Evolutionary conservation across 305 asterid species (phyloP), one percentile per base, ranked within the genome.

Genomic region (Fraxinus nigra): DNA sequence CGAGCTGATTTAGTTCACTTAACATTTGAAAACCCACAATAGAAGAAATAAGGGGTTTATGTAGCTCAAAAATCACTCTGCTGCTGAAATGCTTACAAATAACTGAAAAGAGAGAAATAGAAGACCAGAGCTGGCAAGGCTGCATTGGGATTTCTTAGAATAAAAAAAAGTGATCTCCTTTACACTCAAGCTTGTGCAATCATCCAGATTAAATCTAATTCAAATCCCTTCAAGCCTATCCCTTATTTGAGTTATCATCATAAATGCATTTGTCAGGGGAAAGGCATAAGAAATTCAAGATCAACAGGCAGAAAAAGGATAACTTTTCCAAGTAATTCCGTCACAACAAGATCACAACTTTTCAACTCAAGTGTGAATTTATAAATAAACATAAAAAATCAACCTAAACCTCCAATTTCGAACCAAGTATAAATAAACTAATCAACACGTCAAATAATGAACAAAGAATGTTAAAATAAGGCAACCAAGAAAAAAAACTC

Each of bases 401-500:
- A 24, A 24, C 26, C 26, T 72, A 43, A 26, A 26, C 61, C 76
- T 32, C 5, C 75, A 32, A 48, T 40, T 8, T 1, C 32, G n/a
- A 26, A 76, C 1, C 40, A 76, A 9, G 32, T 10, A n/a, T 7
- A 48, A 51, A 54, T 32, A 34, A 34, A 0, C 3, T 54, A 37
- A 40, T 16, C 48, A 78, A 56, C 37, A 35, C 59, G 28, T 28
- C 35, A 22, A 11, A 79, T 72, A 76, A 26, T 56, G 65, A 37
- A 34, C 48, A 70, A 76, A 24, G 72, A 81, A 78, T 40, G 40
- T 20, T 76, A 16, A 87, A 38, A 16, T 54, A n/a, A 79, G 5
- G 72, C 9, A 77, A 35, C 40, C 40, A 7, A 35, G 8, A 69
- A 73, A 78, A 84, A 43, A 40, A 56, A 79, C 82, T 78, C 46